Evolutionary conservation across 805 yeast genomes (phyloP).

Genomic region (Kuraishia borneana): DNA sequence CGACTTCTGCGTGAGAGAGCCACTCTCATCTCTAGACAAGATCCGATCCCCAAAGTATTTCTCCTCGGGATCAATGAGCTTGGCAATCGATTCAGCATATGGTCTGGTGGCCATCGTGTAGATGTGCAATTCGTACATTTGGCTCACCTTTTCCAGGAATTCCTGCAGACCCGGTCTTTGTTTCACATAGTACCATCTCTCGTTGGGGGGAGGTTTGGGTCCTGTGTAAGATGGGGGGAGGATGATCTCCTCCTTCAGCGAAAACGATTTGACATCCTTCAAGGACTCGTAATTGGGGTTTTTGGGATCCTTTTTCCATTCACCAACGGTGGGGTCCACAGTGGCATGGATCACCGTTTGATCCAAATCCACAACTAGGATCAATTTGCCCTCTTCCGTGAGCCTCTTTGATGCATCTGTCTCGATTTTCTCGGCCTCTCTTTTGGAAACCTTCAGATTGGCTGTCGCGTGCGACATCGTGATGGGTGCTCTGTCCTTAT

Average conservation of each 20-base stretch:
- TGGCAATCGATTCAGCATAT: slow-evolving; percentile 83
- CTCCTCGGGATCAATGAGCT: slow-evolving; percentile 85
- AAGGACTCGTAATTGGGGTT: slow-evolving; percentile 82
- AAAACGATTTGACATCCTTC: slow-evolving; percentile 69
- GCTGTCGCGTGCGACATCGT: slow-evolving; percentile 84
- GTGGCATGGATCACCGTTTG: slow-evolving; percentile 97
- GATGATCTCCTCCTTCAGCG: slow-evolving; percentile 65
- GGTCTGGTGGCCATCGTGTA: slow-evolving; percentile 97
- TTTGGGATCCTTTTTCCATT: slow-evolving; percentile 81
- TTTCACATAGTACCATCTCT: slow-evolving; percentile 88
- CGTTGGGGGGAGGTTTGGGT: slow-evolving; percentile 43
- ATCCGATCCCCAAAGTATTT: slow-evolving; percentile 84
- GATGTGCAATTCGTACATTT: slow-evolving; percentile 79
- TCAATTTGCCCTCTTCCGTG: slow-evolving; percentile 52
- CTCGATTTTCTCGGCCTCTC: slow-evolving; percentile 83
- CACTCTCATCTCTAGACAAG: slow-evolving; percentile 88
- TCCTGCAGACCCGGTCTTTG: slow-evolving; percentile 76
- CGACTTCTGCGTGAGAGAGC: slow-evolving; percentile 82
- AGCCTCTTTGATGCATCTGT: slow-evolving; percentile 51
- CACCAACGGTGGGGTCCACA: slow-evolving; percentile 94
- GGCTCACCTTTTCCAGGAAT: slow-evolving; percentile 53
- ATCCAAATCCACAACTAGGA: slow-evolving; percentile 91
- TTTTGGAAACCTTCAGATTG: slow-evolving; percentile 70
- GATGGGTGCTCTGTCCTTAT: slow-evolving; percentile 69
- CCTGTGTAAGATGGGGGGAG: slow-evolving; percentile 50